These are phyloP conservation scores for Penicillium ochrochloron DNA, from an alignment of 495 filamentous ascomycete genomes.

Conservation along the genomic window DNA sequence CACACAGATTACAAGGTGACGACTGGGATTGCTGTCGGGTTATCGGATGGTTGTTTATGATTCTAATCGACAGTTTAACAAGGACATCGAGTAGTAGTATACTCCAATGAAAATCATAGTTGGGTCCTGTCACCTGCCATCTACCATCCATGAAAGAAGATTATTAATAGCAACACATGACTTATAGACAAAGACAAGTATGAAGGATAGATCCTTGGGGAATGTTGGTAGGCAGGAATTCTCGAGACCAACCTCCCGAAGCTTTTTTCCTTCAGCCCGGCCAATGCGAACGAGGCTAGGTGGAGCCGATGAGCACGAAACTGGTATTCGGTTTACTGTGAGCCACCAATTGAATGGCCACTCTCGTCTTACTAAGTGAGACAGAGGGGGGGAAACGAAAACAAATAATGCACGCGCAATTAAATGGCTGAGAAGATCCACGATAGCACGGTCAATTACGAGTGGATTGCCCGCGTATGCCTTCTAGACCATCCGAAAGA, in stretches of 20 bases:
- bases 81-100: neutral
- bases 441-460: neutral
- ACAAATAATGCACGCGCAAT: slow-evolving; percentile 7
- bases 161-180: slow-evolving; percentile 3
- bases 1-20: slow-evolving; percentile 4
- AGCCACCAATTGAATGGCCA: slow-evolving; percentile 10
- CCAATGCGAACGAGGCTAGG: slow-evolving; percentile 20
- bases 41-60: neutral
- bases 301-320: slow-evolving; percentile 16
- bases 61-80: neutral
- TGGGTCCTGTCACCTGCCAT: neutral
- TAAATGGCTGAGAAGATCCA: neutral
- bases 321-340: slow-evolving; percentile 30
- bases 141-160: neutral
- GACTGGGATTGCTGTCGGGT: neutral
- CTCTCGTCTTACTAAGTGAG: neutral
- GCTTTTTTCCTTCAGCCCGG: slow-evolving; percentile 14
- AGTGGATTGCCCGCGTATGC: neutral
- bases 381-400: slow-evolving; percentile 2
- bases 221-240: slow-evolving; percentile 17
- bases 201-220: slow-evolving; percentile 13
- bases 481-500: neutral
- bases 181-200: slow-evolving; percentile 8
- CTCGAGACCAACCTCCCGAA: neutral
- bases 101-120: neutral